Evolutionary conservation across 192 early-diverging fungal genomes (phyloP).

Genomic region (Mortierella hygrophila): DNA sequence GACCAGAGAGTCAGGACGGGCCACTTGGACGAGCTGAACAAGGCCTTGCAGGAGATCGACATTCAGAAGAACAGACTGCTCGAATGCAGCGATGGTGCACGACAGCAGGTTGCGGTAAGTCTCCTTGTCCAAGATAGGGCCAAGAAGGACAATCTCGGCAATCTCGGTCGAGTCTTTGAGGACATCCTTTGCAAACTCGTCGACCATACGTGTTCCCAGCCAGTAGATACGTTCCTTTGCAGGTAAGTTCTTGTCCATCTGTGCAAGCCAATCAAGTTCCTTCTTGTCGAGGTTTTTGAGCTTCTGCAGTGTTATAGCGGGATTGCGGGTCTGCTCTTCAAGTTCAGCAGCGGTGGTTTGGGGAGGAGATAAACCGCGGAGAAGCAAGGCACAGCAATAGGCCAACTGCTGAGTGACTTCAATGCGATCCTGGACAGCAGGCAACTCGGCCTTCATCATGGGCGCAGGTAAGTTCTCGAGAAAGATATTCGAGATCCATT

Average conservation of each 20-base stretch:
- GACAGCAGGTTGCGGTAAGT: background rate
- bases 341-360: background rate
- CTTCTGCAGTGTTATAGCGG: background rate
- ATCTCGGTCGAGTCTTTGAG: background rate
- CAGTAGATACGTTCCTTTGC: background rate
- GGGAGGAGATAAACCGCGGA: background rate
- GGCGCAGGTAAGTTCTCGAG: background rate
- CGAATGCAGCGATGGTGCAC: background rate
- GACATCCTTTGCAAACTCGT: background rate
- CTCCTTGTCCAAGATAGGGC: conserved; percentile 2
- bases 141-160: background rate
- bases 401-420: background rate
- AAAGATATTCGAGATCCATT: background rate
- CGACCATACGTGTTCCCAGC: background rate
- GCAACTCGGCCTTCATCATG: background rate
- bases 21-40: background rate
- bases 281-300: background rate
- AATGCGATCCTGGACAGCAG: background rate
- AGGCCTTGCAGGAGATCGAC: conserved; percentile 1
- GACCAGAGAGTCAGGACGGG: background rate
- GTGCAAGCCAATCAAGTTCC: background rate
- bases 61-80: background rate
- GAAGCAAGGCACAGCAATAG: background rate
- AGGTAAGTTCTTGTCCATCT: background rate
- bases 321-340: background rate